Evolutionary conservation across 257 asterid genomes (phyloP), one percentile per base, ranked within the genome.

Genomic region (Gentiana dahurica): DNA sequence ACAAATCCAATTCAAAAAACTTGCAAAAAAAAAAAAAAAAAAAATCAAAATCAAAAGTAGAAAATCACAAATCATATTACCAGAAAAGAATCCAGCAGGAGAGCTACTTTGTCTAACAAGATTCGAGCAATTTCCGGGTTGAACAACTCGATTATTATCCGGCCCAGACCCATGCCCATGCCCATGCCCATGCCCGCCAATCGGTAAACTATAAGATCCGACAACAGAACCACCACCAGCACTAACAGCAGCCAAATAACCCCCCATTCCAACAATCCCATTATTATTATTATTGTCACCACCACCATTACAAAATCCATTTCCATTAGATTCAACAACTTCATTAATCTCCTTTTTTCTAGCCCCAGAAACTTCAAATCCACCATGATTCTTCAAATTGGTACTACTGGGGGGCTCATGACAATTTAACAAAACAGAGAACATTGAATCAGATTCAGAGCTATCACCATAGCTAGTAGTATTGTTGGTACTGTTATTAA

Each of bases 41-140:
- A 15, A 15, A 15, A 15, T 15, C 24, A 15, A 15, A 43, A 38
- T 15, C 4, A 36, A 43, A 53, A 41, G 46, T 41, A 5, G 46
- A 41, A 39, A 41, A 41, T 41, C 46, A 41, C 24, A 24, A 24
- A 24, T 24, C 24, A 34, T 4, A 44, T 10, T 87, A 89, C 97
- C 97, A 66, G 74, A 61, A 73, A 86, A 79, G 39, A 89, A 80
- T 12, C 92, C 97, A 73, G 95, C 85, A 15, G 97, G 97, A 50
- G 97, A 86, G 53, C 93, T 86, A 60, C 81, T 89, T 53, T 86
- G 97, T 68, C 92, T 79, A 47, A 72, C 59, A 58, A 89, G 95
- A 83, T 62, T 75, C 0, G 88, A 76, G 59, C 57, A 8, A 71
- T 64, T 76, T 57, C 67, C 74, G 54, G 24, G 24, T 24, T 24